These are phyloP conservation scores for Xylaria sp. DNA, from an alignment of 2,329 filamentous ascomycete genomes.

Conservation along the genomic window DNA sequence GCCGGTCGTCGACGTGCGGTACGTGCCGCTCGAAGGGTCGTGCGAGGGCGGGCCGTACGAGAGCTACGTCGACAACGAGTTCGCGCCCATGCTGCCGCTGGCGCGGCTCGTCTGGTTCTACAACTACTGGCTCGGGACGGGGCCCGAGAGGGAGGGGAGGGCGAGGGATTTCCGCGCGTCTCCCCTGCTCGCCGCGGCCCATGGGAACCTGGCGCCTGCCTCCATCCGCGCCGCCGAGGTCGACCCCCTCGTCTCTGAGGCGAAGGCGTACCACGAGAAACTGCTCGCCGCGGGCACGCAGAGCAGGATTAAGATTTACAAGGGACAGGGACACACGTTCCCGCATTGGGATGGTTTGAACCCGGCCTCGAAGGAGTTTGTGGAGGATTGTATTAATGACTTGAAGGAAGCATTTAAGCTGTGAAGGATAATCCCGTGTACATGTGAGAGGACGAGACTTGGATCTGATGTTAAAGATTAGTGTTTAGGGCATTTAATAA, in stretches of 20 bases:
- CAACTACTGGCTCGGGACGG: conserved; percentile 51
- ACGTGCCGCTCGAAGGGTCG: conserved; percentile 48
- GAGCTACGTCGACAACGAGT: conserved; percentile 48
- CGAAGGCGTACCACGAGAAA: conserved; percentile 48
- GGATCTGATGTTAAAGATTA: not conserved
- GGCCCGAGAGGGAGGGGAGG: conserved; percentile 43
- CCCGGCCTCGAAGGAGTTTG: conserved; percentile 49
- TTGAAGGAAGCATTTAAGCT: conserved; percentile 43
- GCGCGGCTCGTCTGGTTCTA: conserved; percentile 52
- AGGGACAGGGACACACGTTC: conserved; percentile 52
- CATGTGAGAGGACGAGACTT: not conserved
- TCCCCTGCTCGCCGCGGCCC: conserved; percentile 49
- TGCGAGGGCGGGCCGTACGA: conserved; percentile 46
- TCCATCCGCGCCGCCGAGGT: conserved; percentile 50
- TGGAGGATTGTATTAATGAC: conserved; percentile 48
- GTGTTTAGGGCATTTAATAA: not conserved
- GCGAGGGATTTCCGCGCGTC: conserved; percentile 49
- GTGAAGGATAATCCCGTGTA: not conserved
- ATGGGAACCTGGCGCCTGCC: conserved; percentile 49
- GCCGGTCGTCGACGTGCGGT: conserved; percentile 50
- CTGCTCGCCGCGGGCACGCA: conserved; percentile 46
- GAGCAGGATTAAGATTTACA: conserved; percentile 51
- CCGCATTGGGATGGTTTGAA: conserved; percentile 50
- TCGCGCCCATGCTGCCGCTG: conserved; percentile 51
- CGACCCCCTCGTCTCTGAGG: conserved; percentile 51